These are phyloP conservation scores for Macrocybe gigantea DNA, from an alignment of 768 basidiomycete species.

Conservation along the genomic window DNA sequence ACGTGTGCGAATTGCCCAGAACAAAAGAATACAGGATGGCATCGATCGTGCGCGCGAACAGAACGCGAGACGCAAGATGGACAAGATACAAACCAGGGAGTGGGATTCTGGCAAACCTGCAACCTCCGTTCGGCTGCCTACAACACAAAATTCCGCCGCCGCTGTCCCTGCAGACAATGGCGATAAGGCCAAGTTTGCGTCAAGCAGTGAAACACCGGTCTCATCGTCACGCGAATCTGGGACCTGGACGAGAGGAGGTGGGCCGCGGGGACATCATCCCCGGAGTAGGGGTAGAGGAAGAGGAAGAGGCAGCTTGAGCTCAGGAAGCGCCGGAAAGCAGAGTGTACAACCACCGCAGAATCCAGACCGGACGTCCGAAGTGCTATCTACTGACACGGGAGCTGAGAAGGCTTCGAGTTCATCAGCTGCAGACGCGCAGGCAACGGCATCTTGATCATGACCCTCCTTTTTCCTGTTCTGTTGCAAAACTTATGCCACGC, in stretches of 20 bases:
- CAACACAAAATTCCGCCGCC: constrained; percentile 8
- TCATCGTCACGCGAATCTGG: constrained; percentile 14
- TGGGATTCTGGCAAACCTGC: constrained; percentile 75
- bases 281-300: constrained; percentile 27
- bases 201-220: constrained; percentile 1
- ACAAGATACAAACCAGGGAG: constrained; percentile 72
- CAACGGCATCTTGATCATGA: too few relatives aligned
- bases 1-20: constrained; percentile 48
- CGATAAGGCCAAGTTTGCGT: constrained; percentile 4
- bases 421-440: too few relatives aligned
- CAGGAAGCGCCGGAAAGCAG: too few relatives aligned
- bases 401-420: too few relatives aligned
- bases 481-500: too few relatives aligned
- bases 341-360: too few relatives aligned
- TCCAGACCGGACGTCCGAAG: too few relatives aligned
- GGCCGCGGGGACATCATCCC: constrained; percentile 19
- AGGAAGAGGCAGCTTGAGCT: constrained; percentile 22
- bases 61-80: constrained; percentile 77
- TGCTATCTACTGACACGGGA: too few relatives aligned
- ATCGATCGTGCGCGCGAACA: constrained; percentile 70
- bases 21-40: constrained; percentile 61
- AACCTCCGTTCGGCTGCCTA: background rate
- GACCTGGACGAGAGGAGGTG: constrained; percentile 22
- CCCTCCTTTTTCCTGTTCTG: too few relatives aligned
- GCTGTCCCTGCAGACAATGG: constrained; percentile 1